phyloP scores from a whole-genome alignment of 2,329 filamentous ascomycete species.

The Rosellinia necatrix region DNA sequence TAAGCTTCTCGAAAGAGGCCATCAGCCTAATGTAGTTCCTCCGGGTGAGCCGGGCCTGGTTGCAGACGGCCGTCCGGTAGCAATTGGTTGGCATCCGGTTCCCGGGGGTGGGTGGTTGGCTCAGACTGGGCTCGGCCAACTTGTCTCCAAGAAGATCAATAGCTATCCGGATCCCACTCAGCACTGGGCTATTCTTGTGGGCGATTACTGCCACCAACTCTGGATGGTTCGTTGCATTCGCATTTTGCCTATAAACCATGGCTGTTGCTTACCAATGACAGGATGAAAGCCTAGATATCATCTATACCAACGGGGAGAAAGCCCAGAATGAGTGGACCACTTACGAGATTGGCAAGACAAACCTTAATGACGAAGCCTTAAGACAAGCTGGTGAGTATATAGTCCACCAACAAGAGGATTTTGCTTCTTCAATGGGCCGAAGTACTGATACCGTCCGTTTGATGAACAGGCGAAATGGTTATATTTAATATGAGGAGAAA shows the following conservation, averaged over 20 bases:
- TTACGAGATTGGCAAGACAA: constrained; percentile 29
- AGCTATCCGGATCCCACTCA: constrained; percentile 30
- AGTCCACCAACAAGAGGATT: background rate
- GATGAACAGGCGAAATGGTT: constrained; percentile 26
- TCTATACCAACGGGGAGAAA: constrained; percentile 25
- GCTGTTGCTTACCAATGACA: constrained; percentile 17
- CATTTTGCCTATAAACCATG: background rate
- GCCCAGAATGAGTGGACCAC: constrained; percentile 23
- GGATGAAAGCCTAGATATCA: constrained; percentile 30
- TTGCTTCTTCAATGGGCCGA: background rate
- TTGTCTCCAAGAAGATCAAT: constrained; percentile 26
- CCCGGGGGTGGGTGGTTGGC: constrained; percentile 26
- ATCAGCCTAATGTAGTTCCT: constrained; percentile 26
- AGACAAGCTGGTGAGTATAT: constrained; percentile 27
- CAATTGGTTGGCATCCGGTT: constrained; percentile 30
- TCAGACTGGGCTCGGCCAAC: constrained; percentile 25
- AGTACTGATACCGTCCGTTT: constrained; percentile 8
- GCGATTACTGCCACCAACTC: constrained; percentile 30
- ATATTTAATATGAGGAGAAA: constrained; percentile 30
- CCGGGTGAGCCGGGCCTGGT: constrained; percentile 22
- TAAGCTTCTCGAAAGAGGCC: constrained; percentile 23
- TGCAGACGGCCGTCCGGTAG: constrained; percentile 16
- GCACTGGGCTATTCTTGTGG: constrained; percentile 30
- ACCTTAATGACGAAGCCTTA: constrained; percentile 27
- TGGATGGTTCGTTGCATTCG: constrained; percentile 26